phyloP scores from a whole-genome alignment of 768 basidiomycete genomes.

The Boletus rubroflammeus region DNA sequence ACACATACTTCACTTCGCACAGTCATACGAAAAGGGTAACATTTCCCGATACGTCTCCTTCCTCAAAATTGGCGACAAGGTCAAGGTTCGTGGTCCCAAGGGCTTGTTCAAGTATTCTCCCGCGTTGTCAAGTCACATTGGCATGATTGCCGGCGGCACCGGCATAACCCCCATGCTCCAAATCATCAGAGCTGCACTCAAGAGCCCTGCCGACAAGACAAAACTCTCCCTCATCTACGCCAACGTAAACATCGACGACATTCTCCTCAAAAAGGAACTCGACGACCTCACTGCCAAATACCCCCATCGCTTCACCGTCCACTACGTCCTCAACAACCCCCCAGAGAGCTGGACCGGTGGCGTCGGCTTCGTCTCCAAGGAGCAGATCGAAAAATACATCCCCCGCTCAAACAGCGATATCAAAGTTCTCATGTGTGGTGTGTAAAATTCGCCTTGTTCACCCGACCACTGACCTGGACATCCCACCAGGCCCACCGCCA shows the following conservation, averaged over 20 bases:
- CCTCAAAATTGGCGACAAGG: conserved; percentile 82
- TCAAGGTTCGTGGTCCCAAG: conserved; percentile 94
- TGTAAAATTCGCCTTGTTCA: conserved; percentile 30
- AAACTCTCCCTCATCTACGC: conserved; percentile 89
- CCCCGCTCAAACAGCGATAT: conserved; percentile 62
- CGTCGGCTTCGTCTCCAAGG: conserved; percentile 89
- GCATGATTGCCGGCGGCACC: conserved; percentile 98
- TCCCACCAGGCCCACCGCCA: conserved; percentile 57
- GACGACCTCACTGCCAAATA: conserved; percentile 70
- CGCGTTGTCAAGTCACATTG: conserved; percentile 68
- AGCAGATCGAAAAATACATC: conserved; percentile 81
- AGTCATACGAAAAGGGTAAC: conserved; percentile 98
- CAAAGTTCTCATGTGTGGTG: conserved; percentile 87
- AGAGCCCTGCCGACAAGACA: conserved; percentile 84
- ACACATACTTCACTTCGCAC: neutral
- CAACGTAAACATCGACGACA: conserved; percentile 90
- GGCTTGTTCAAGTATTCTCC: conserved; percentile 88
- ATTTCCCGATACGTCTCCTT: conserved; percentile 82
- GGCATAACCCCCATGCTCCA: conserved; percentile 99
- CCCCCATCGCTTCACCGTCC: conserved; percentile 67
- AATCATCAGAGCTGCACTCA: conserved; percentile 90
- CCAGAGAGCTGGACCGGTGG: conserved; percentile 85
- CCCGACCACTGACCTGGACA: neutral
- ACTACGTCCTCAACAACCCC: conserved; percentile 94
- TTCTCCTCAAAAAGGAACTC: conserved; percentile 85